These are phyloP conservation scores for Rhodotorula babjevae DNA, from an alignment of 768 basidiomycete genomes.

Conservation along the genomic window DNA sequence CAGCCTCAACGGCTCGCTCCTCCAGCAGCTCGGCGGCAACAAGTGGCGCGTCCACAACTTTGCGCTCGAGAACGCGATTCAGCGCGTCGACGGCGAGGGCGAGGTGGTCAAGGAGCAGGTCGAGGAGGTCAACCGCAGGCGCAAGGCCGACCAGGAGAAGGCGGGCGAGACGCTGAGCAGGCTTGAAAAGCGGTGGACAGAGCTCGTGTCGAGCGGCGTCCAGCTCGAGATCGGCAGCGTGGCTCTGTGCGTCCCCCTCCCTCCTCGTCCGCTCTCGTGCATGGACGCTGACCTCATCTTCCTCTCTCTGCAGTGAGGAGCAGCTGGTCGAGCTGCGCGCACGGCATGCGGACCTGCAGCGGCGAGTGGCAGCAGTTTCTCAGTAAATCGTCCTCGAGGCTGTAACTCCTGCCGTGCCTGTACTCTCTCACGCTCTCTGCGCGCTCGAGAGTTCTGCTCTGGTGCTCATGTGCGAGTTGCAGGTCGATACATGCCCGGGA, in stretches of 20 bases:
- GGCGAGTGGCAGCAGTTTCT: conserved; percentile 14
- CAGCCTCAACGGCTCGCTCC: conserved; percentile 30
- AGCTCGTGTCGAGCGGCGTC: conserved; percentile 28
- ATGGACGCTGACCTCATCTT: no score
- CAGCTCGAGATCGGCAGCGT: conserved; percentile 39
- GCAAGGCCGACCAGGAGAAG: conserved; percentile 36
- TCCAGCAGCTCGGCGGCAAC: conserved; percentile 35
- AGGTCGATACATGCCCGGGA: no score
- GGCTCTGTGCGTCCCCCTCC: conserved; percentile 26
- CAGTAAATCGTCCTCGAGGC: not conserved
- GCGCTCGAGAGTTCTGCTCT: no score
- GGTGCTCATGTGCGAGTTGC: no score
- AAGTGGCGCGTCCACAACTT: conserved; percentile 38
- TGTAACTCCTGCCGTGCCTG: not conserved
- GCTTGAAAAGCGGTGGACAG: conserved; percentile 36
- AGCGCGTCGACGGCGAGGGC: conserved; percentile 29
- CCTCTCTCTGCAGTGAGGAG: conserved; percentile 35
- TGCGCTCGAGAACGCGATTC: conserved; percentile 36
- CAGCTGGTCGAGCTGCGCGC: conserved; percentile 23
- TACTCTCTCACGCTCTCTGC: not conserved
- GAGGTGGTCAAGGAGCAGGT: conserved; percentile 22
- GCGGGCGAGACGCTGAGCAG: conserved; percentile 29
- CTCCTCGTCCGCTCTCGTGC: not conserved
- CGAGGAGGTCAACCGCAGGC: conserved; percentile 35
- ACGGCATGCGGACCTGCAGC: conserved; percentile 29